phyloP scores from a whole-genome alignment of 148 eudicot genomes.

The Chenopodium album region DNA sequence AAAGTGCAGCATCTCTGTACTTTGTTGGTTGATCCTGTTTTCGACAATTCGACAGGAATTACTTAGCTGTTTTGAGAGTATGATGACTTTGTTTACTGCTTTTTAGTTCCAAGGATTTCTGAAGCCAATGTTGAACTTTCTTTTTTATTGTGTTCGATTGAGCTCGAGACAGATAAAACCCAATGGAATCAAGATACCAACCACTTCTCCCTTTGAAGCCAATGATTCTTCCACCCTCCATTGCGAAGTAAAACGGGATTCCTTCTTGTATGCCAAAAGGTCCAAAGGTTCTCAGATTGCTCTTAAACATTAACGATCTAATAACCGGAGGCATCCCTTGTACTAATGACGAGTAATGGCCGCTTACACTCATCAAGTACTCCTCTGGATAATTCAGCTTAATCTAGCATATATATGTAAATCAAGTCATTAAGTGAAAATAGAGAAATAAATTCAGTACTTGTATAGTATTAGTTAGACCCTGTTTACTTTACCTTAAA shows the following conservation, averaged over 20 bases:
- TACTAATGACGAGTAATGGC: conserved; percentile 56
- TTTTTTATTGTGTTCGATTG: conserved; percentile 30
- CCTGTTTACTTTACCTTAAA: no score
- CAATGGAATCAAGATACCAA: conserved; percentile 68
- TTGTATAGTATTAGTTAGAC: no score
- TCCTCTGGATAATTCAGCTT: conserved; percentile 69
- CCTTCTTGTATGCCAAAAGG: conserved; percentile 68
- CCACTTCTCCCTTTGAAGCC: conserved; percentile 69
- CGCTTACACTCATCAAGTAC: conserved; percentile 49
- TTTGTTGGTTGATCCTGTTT: neutral
- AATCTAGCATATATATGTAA: conserved; percentile 34
- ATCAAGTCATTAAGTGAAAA: neutral
- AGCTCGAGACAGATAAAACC: conserved; percentile 36
- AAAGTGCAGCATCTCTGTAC: no score
- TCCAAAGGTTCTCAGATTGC: conserved; percentile 55
- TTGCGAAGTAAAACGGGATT: conserved; percentile 51
- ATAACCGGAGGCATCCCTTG: conserved; percentile 55
- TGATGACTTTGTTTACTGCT: conserved; percentile 16
- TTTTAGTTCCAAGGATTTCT: conserved; percentile 34
- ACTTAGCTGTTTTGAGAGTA: neutral
- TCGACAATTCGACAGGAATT: neutral
- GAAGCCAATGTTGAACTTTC: conserved; percentile 37
- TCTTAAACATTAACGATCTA: conserved; percentile 57
- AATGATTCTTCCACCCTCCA: conserved; percentile 52
- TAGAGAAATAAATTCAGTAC: no score